Conservation (phyloP, 2,329 filamentous ascomycete species). For the Alternaria arbusti region DNA sequence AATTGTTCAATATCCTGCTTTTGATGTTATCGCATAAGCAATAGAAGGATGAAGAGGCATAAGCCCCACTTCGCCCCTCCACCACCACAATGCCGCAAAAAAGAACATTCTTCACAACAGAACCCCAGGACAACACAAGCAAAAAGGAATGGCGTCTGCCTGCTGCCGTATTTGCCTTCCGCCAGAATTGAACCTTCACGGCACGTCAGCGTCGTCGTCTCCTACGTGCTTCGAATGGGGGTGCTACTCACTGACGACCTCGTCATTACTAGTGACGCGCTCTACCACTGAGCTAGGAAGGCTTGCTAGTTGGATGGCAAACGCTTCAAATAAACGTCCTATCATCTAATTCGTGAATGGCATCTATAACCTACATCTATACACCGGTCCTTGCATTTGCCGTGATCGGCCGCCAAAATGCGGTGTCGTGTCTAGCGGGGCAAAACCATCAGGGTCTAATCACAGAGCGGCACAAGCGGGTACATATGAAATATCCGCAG, state of each 20-base stretch:
- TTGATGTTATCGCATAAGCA: not conserved
- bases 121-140: not conserved
- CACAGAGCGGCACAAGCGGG: not conserved
- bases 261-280: conserved; percentile 51
- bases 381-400: not conserved
- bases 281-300: conserved; percentile 48
- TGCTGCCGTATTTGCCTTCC: conserved; percentile 41
- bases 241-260: conserved; percentile 36
- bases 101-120: not conserved
- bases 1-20: not conserved
- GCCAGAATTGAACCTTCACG: conserved; percentile 41
- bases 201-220: not conserved
- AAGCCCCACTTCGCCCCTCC: not conserved
- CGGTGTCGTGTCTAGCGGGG: not conserved
- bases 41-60: not conserved
- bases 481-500: not conserved
- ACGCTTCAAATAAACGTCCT: not conserved
- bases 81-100: not conserved
- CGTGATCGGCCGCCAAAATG: not conserved
- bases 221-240: not conserved
- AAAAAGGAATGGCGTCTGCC: conserved; percentile 9
- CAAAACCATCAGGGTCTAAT: not conserved
- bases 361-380: not conserved
- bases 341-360: not conserved
- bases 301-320: conserved; percentile 12